Conservation (phyloP, 2,329 filamentous ascomycete species). For the Cladosporium oxysporum region DNA sequence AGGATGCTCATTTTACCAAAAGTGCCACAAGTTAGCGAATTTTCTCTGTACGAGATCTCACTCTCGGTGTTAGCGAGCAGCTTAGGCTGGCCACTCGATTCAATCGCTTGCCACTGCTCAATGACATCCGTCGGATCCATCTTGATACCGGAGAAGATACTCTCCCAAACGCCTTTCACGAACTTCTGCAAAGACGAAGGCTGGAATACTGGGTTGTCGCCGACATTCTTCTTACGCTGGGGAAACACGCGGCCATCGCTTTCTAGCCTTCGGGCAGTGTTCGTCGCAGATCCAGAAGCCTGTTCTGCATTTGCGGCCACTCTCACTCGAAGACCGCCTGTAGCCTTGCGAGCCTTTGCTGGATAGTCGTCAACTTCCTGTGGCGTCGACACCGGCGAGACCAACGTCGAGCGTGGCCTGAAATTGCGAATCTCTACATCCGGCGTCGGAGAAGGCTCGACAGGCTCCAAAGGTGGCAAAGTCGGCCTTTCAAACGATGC, state of each 20-base stretch:
- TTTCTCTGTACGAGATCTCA: slow-evolving; percentile 25
- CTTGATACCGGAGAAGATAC: slow-evolving; percentile 47
- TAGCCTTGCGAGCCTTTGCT: slow-evolving; percentile 47
- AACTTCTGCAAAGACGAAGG: slow-evolving; percentile 53
- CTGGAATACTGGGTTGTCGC: slow-evolving; percentile 45
- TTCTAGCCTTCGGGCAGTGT: slow-evolving; percentile 26
- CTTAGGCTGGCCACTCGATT: slow-evolving; percentile 32
- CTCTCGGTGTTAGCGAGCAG: slow-evolving; percentile 29
- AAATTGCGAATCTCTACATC: slow-evolving; percentile 17
- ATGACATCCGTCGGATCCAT: slow-evolving; percentile 43
- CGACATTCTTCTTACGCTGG: slow-evolving; percentile 33
- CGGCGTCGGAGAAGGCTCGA: not conserved
- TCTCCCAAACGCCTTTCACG: slow-evolving; percentile 53
- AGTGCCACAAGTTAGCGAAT: slow-evolving; percentile 29
- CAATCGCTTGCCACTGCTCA: slow-evolving; percentile 38
- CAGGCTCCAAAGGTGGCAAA: slow-evolving; percentile 5
- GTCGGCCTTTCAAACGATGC: not conserved
- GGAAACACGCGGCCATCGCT: slow-evolving; percentile 30
- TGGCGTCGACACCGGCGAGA: slow-evolving; percentile 7
- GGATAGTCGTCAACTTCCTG: slow-evolving; percentile 15
- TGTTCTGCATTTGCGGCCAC: slow-evolving; percentile 21
- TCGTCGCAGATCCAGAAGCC: slow-evolving; percentile 9
- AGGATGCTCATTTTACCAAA: slow-evolving; percentile 48
- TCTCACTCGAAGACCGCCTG: slow-evolving; percentile 36
- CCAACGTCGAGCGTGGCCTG: slow-evolving; percentile 9